Conservation (phyloP, 1,139 yeast species). For the Lodderomyces elongisporus region DNA sequence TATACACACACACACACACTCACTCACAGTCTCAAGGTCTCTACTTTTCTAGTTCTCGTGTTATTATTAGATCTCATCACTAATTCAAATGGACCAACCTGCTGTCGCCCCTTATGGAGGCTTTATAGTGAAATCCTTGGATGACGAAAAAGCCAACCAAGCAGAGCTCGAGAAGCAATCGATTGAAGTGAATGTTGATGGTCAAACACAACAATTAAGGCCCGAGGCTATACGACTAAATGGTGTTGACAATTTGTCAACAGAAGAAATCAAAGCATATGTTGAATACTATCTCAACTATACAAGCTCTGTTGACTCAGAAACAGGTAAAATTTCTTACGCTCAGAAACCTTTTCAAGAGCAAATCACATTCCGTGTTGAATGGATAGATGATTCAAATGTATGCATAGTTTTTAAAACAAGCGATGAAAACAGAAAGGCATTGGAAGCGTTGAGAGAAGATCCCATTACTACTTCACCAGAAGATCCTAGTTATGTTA, state of each 20-base stretch:
- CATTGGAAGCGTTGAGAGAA: constrained; percentile 28
- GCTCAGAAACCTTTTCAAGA: constrained; percentile 25
- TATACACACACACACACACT: no score
- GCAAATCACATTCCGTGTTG: constrained; percentile 41
- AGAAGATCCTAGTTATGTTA: constrained; percentile 15
- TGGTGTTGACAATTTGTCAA: constrained; percentile 69
- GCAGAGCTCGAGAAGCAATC: constrained; percentile 29
- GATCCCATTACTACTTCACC: constrained; percentile 2
- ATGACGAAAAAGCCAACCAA: constrained; percentile 33
- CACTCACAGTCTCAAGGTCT: no score
- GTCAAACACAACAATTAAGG: constrained; percentile 27
- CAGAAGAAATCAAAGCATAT: constrained; percentile 57
- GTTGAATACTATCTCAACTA: constrained; percentile 47
- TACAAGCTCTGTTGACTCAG: constrained; percentile 15
- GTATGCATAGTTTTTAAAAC: constrained; percentile 51
- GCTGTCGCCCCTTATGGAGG: constrained; percentile 49
- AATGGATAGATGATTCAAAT: constrained; percentile 68
- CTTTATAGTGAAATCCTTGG: constrained; percentile 35
- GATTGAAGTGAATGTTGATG: constrained; percentile 30
- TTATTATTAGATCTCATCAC: no score
- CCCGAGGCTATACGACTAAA: constrained; percentile 50
- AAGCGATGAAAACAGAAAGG: constrained; percentile 39
- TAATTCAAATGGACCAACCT: constrained; percentile 36
- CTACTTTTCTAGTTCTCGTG: no score
- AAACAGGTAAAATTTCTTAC: constrained; percentile 14